phyloP scores from a whole-genome alignment of 768 basidiomycete species.

The Panus rudis region DNA sequence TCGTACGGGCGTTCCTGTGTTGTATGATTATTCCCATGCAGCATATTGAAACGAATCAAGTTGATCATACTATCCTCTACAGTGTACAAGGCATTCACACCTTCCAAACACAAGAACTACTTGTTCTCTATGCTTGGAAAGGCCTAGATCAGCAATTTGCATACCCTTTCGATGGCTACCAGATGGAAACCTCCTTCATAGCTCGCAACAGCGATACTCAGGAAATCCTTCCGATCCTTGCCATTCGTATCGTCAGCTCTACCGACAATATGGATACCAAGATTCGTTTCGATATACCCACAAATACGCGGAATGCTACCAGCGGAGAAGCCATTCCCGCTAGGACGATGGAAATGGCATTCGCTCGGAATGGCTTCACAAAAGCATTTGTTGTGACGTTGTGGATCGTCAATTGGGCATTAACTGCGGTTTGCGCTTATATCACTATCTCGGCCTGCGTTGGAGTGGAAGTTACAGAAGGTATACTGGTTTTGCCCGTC shows the following conservation, averaged over 20 bases:
- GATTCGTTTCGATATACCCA: constrained; percentile 2
- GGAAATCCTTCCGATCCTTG: constrained; percentile 9
- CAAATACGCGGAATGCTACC: constrained; percentile 1
- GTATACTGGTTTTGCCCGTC: constrained; percentile 14
- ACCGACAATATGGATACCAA: constrained; percentile 11
- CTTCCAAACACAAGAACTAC: constrained; percentile 11
- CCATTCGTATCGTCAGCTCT: constrained; percentile 9
- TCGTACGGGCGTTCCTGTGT: background rate
- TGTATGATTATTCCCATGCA: background rate
- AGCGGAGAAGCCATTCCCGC: background rate
- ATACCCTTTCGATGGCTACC: constrained; percentile 15
- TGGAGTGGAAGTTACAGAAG: constrained; percentile 8
- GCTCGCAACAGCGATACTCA: constrained; percentile 7
- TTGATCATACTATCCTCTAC: too few relatives aligned
- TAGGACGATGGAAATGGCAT: constrained; percentile 3
- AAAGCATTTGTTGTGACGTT: constrained; percentile 14
- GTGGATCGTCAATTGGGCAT: constrained; percentile 15
- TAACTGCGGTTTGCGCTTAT: constrained; percentile 14
- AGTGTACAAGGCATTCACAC: constrained; percentile 12
- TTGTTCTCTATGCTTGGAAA: constrained; percentile 12
- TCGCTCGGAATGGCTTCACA: constrained; percentile 9
- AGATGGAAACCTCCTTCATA: constrained; percentile 10
- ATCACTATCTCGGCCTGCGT: constrained; percentile 13
- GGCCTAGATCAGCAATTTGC: constrained; percentile 14
- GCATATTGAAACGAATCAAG: too few relatives aligned